Base-by-base conservation (phyloP, 1,139 yeast species). In the Pneumocystis oryctolagi region DNA sequence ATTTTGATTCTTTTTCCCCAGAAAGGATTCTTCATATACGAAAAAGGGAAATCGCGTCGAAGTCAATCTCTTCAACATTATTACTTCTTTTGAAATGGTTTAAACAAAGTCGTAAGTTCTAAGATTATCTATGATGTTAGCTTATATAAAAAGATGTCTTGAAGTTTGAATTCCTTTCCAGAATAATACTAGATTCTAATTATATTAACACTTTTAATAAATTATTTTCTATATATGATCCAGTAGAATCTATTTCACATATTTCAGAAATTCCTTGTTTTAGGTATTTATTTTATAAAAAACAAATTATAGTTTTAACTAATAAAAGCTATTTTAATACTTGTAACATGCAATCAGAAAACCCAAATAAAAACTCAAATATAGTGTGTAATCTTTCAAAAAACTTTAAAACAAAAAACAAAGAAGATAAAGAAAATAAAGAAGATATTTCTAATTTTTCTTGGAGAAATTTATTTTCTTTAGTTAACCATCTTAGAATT, bases 181-280 rank as follows among this genome's bases (percentile, higher is more conserved):
- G 89, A 0, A 71, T 92, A 32, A 71, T 92, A 53, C 87, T 86
- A 72, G 98, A 94, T 72, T 81, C 85, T 9, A 82, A 83, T 64
- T 83, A 78, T 68, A 80, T 84, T 65, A 75, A 78, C n/a, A 73
- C 78, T 62, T 76, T 75, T 53, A 76, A 69, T 67, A 76, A 71
- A 58, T 78, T 69, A 66, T 75, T 73, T 61, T 75, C 70, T 69
- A 71, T 67, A 68, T 77, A 74, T 25, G 71, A 70, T 14, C 72
- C 79, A 20, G 64, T 73, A 4, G 75, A 76, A 56, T 65, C 67
- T 30, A 70, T 71, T 1, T 61, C 71, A 31, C 66, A 67, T 35
- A 66, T 67, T 1, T 75, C 81, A 1, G 70, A 71, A 5, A 68
- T 79, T 6, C 77, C 79, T 0, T 72, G 70, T 20, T 73, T 75